Base-by-base conservation (phyloP, 1,284 basidiomycete genomes). In the Papiliotrema laurentii region DNA sequence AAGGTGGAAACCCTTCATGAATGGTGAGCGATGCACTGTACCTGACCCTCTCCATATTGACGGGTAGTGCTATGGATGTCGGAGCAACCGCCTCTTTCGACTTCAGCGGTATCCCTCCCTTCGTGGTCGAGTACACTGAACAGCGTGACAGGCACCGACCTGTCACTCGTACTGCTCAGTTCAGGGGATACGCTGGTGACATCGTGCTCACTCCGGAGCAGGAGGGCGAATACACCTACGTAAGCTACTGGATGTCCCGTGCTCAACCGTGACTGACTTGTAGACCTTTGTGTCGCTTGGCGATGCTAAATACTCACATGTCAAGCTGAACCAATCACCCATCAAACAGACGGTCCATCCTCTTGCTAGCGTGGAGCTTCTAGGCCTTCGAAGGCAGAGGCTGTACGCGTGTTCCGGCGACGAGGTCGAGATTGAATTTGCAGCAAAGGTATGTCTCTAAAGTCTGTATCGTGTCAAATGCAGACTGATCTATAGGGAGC, bases 1-100 rank as follows among this genome's bases (percentile, higher is more conserved):
- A 82, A 86, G 66, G 91, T 92, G 80, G 86, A 85, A 63, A 85
- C 86, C 46, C 87, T 97, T 58, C 87, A 93, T 60, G 94, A 92
- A 76, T 91, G 89, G 89, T 87, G 60, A 50, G 76, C 64, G 5
- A 6, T n/a, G 13, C 4, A 13, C 7, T 22, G 46, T 56, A 40
- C 10, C 36, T 38, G 22, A 9, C 14, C 43, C 27, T 31, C 27
- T 56, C 21, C 58, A 57, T 24, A 24, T 28, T 5, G 22, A 36
- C 19, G 18, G 59, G 51, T 53, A 97, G 92, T 68, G 91, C 90
- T 30, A 90, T 92, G 13, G 91, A 97, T 58, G 92, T 89, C 24
- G 94, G 94, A 9, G 86, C 94, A 43, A 86, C 86, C 24, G 89
- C 89, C 5, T 83, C 85, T 13, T 83, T 97, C 39, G 82, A 92